A percentile compares a stretch with the other conserved stretches of the same genome.
Conservation (phyloP, 495 filamentous ascomycete species). For the Mytilinidion resinicola region DNA sequence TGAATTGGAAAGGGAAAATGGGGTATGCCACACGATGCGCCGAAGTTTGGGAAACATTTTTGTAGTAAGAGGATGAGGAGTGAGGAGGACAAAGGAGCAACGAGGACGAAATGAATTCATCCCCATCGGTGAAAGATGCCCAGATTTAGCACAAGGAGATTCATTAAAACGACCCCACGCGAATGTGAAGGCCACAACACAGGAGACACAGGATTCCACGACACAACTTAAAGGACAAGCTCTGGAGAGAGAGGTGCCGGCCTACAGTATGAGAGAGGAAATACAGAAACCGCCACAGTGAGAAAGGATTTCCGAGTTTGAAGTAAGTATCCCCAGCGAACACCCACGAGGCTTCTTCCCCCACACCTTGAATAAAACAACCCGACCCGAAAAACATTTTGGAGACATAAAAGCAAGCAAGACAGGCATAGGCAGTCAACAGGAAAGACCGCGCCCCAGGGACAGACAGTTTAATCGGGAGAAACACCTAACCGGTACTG, state of each 20-base stretch:
- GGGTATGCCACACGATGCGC: conserved; percentile 21
- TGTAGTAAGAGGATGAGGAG: background rate
- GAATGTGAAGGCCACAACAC: background rate
- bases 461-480: background rate
- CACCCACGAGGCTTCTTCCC: too few relatives aligned
- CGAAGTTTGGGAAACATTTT: conserved; percentile 4
- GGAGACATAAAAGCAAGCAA: background rate
- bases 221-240: conserved; percentile 6
- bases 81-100: background rate
- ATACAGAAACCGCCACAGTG: background rate
- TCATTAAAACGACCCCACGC: conserved; percentile 12
- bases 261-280: background rate
- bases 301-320: background rate
- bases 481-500: background rate
- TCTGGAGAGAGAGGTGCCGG: background rate
- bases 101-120: conserved; percentile 1
- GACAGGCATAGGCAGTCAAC: background rate
- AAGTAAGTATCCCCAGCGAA: background rate
- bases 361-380: too few relatives aligned
- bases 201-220: background rate
- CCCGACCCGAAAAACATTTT: background rate
- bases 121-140: too few relatives aligned
- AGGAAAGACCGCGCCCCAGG: background rate
- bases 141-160: conserved; percentile 11
- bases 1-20: background rate